A percentile compares a stretch with the other conserved stretches of the same genome.
phyloP scores from a whole-genome alignment of 129 eudicot genomes.

The Escallonia herrerae region DNA sequence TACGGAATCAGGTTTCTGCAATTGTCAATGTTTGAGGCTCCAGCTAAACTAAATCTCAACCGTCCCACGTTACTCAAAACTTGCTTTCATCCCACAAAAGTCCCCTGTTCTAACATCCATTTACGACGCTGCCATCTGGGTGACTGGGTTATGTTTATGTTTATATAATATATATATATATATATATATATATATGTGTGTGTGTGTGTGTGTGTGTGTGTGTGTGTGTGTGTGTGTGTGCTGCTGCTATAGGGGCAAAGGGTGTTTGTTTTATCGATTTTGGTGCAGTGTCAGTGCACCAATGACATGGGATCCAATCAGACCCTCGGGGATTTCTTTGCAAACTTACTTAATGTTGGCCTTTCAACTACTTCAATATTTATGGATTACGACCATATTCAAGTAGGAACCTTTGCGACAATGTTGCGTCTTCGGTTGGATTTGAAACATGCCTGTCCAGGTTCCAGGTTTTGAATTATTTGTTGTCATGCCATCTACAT shows the following conservation, averaged over 20 bases:
- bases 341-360: background rate
- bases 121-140: background rate
- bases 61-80: slow-evolving; percentile 28
- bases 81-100: background rate
- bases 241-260: no score
- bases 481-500: no score
- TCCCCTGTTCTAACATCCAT: background rate
- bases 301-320: slow-evolving; percentile 23
- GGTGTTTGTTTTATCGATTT: no score
- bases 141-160: background rate
- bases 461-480: no score
- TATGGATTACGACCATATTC: background rate
- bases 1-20: slow-evolving; percentile 19
- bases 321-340: background rate
- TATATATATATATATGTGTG: no score
- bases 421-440: background rate
- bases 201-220: no score
- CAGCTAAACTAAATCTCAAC: slow-evolving; percentile 31
- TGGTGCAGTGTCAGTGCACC: slow-evolving; percentile 11
- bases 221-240: background rate
- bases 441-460: background rate
- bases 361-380: background rate
- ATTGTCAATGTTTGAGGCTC: slow-evolving; percentile 43
- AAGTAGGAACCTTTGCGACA: background rate
- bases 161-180: no score